phyloP scores from a whole-genome alignment of 352 stramenopile species.

The Phytophthora crassamura region DNA sequence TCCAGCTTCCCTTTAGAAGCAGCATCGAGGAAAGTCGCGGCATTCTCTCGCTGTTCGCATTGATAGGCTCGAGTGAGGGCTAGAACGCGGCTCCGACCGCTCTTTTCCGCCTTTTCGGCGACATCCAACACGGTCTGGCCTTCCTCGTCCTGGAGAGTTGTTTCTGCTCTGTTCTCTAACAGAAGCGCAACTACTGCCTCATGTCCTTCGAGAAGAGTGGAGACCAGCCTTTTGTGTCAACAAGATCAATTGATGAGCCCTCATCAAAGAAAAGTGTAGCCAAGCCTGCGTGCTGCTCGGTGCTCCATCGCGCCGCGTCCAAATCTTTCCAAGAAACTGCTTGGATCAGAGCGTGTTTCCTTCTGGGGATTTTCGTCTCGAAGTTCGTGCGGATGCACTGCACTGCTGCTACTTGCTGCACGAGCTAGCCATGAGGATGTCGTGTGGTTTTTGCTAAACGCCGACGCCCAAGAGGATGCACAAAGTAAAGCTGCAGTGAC shows the following conservation, averaged over 20 bases:
- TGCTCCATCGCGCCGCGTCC: too few species aligned
- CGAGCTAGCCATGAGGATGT: neutral
- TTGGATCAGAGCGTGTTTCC: too few species aligned
- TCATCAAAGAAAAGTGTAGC: neutral
- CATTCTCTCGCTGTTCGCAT: neutral
- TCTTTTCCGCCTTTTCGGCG: conserved; percentile 7
- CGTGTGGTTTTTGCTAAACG: neutral
- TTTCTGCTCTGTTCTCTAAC: neutral
- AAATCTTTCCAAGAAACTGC: too few species aligned
- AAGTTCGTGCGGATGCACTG: too few species aligned
- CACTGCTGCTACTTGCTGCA: neutral
- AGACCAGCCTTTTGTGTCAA: neutral
- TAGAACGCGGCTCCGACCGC: neutral
- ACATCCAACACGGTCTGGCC: neutral
- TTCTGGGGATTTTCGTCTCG: too few species aligned
- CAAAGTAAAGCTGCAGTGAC: neutral
- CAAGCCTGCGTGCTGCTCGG: neutral
- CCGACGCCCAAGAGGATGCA: neutral
- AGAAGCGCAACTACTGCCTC: neutral
- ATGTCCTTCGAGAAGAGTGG: neutral
- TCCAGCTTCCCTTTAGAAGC: neutral
- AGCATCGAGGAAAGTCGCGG: neutral
- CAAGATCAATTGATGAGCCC: neutral
- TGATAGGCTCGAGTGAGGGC: neutral
- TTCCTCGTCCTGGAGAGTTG: neutral